phyloP scores from a whole-genome alignment of 108 stramenopile genomes.

The Licmophora abbreviata region DNA sequence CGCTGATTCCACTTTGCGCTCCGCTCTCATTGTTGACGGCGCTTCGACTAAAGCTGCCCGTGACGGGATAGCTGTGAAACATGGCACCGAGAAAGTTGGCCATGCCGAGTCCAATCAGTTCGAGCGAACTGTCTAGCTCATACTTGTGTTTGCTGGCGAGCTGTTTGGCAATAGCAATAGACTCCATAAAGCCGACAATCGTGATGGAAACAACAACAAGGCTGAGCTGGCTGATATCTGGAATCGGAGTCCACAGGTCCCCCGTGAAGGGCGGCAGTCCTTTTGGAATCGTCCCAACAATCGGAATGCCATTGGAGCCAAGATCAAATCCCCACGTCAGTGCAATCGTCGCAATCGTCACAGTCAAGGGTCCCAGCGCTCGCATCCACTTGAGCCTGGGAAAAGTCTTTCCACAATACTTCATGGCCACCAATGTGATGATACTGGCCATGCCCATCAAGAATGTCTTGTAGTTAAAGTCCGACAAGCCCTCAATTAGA shows the following conservation, averaged over 20 bases:
- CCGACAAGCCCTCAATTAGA: conserved; percentile 26
- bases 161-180: conserved; percentile 73
- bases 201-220: conserved; percentile 28
- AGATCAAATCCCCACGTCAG: conserved; percentile 22
- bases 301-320: conserved; percentile 39
- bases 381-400: conserved; percentile 31
- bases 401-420: conserved; percentile 19
- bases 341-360: conserved; percentile 34
- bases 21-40: conserved; percentile 69
- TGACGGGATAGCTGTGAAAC: conserved; percentile 54
- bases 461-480: conserved; percentile 58
- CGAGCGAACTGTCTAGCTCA: conserved; percentile 58
- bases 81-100: conserved; percentile 62
- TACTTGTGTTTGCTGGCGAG: conserved; percentile 59
- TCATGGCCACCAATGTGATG: conserved; percentile 22
- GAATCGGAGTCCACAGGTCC: conserved; percentile 16
- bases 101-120: conserved; percentile 70
- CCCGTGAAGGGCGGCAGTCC: conserved; percentile 48
- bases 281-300: conserved; percentile 51
- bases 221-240: conserved; percentile 23
- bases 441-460: conserved; percentile 34
- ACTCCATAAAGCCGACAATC: conserved; percentile 75
- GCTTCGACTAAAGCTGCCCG: conserved; percentile 65
- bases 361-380: conserved; percentile 39
- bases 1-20: conserved; percentile 52